A percentile compares a stretch with the other conserved stretches of the same genome.
Conservation (phyloP, 805 yeast genomes). For the Metschnikowia bowlesiae region DNA sequence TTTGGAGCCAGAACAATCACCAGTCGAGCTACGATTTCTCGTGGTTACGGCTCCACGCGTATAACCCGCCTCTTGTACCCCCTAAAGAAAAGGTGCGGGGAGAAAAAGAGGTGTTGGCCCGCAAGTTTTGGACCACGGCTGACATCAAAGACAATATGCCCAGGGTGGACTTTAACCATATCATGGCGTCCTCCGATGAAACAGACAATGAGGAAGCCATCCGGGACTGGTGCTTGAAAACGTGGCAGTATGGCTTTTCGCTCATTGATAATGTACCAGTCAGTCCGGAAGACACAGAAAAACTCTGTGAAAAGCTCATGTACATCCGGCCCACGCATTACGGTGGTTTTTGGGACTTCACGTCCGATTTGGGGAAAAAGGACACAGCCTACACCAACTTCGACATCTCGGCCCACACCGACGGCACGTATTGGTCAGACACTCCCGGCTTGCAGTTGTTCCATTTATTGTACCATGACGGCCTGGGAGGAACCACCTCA, state of each 20-base stretch:
- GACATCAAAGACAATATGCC: constrained; percentile 41
- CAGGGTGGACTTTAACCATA: constrained; percentile 42
- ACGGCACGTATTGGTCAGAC: constrained; percentile 71
- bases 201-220: constrained; percentile 40
- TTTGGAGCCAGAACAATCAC: constrained; percentile 44
- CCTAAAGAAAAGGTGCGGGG: constrained; percentile 24
- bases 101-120: constrained; percentile 25
- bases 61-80: constrained; percentile 45
- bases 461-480: constrained; percentile 61
- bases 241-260: constrained; percentile 57
- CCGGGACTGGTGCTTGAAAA: constrained; percentile 51
- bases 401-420: constrained; percentile 62
- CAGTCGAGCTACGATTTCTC: constrained; percentile 29
- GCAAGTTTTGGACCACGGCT: constrained; percentile 43
- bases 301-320: constrained; percentile 51
- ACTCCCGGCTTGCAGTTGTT: constrained; percentile 69
- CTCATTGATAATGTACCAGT: constrained; percentile 59
- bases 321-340: constrained; percentile 67
- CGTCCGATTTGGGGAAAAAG: constrained; percentile 60
- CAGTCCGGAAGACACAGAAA: constrained; percentile 54
- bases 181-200: constrained; percentile 35
- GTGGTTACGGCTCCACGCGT: constrained; percentile 50
- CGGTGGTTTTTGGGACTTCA: constrained; percentile 80
- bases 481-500: constrained; percentile 64
- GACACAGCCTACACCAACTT: constrained; percentile 72